A percentile compares a stretch with the other conserved stretches of the same genome.
phyloP scores from a whole-genome alignment of 2,329 filamentous ascomycete genomes.

The Paradendryphiella salina region DNA sequence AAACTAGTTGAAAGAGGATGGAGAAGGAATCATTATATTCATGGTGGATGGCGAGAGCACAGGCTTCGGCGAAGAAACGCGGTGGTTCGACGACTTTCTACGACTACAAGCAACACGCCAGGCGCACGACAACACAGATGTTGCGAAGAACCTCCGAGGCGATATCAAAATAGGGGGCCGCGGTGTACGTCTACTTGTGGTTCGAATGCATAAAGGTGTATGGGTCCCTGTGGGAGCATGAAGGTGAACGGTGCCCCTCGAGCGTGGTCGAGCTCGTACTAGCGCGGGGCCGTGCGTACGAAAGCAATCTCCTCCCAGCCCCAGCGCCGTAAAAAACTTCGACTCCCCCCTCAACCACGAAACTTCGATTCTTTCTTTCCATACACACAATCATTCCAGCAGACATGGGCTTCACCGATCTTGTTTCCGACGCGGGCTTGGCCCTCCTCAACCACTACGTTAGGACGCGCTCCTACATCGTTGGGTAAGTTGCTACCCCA shows the following conservation, averaged over 20 bases:
- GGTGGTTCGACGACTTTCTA: conserved; percentile 31
- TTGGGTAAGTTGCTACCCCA: conserved; percentile 67
- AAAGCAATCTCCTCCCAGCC: conserved; percentile 24
- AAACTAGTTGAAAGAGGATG: conserved; percentile 1
- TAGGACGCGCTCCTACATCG: conserved; percentile 76
- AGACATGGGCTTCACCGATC: conserved; percentile 71
- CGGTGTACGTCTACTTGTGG: background rate
- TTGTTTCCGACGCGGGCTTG: conserved; percentile 67
- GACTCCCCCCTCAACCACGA: conserved; percentile 21
- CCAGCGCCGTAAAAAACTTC: conserved; percentile 21
- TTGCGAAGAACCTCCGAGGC: background rate
- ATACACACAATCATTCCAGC: conserved; percentile 19
- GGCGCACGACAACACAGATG: conserved; percentile 4
- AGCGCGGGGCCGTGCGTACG: conserved; percentile 18
- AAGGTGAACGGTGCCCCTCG: conserved; percentile 4
- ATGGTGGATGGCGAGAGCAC: conserved; percentile 23
- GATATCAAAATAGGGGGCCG: background rate
- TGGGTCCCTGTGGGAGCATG: background rate
- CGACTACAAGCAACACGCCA: conserved; percentile 8
- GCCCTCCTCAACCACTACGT: conserved; percentile 73
- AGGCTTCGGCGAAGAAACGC: conserved; percentile 27
- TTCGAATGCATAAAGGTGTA: conserved; percentile 1
- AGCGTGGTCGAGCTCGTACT: conserved; percentile 17
- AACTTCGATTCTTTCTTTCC: conserved; percentile 16
- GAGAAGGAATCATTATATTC: conserved; percentile 31